Base-by-base conservation (phyloP, 352 stramenopile genomes). In the Globisporangium parvum region DNA sequence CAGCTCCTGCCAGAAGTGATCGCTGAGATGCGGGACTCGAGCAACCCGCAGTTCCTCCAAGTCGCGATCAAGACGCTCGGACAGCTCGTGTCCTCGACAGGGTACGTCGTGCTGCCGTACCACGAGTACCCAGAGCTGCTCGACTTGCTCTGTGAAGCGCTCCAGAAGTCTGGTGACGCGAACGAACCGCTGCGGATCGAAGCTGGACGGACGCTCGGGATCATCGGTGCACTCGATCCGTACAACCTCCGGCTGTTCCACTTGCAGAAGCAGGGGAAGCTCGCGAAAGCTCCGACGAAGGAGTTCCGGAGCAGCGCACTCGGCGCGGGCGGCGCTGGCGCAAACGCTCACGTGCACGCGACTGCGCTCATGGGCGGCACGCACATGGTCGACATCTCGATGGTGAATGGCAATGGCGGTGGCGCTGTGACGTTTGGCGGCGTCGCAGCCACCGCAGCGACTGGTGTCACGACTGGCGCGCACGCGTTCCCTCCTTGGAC, bases 1-100 rank as follows among this genome's bases (percentile, higher is more conserved):
- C 85, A 92, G 47, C 53, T 95, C 35, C 59, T 95, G n/a, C 85
- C 85, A 1, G 85, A 95, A 62, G 77, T 95, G 53, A 92, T 95
- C 57, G 77, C 89, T 41, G 80, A 93, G 62, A 91, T 95, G 67
- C 75, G 77, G 8, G 82, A 95, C 55, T 87, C 80, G 10, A 92
- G 77, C 49, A 95, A 93, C 53, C 79, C 84, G 17, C 82, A 90
- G 56, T 92, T 93, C 24, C 67, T 93, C 8, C 78, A 92, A 47
- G 83, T 95, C 3, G 83, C 84, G 39, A 91, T 95, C 51, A 91
- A 91, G 65, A 93, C 81, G 1, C 67, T 95, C 2, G 85, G 83
- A 2, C 83, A 93, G 51, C 63, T 95, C 9, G 78, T 95, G 18
- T 88, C 79, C 12, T 89, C 79, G 14, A 95, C 85, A 17, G 83